Evolutionary conservation across 2,329 filamentous ascomycete genomes (phyloP).

Genomic region (Diplocarpon mali): DNA sequence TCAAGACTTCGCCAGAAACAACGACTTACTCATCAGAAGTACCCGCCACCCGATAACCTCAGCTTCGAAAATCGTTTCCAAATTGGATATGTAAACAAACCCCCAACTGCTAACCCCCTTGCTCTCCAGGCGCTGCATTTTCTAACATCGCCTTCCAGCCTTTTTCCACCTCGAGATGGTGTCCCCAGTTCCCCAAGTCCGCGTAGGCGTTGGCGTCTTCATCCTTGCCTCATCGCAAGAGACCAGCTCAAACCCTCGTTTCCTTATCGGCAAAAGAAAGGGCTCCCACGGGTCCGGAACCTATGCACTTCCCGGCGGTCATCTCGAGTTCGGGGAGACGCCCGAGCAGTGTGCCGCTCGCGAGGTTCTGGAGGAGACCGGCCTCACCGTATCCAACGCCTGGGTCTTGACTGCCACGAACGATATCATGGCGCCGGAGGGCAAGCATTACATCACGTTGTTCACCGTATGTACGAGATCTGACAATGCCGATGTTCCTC

Average conservation of each 20-base stretch:
- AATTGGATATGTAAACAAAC: too few species aligned
- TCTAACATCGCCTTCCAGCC: too few species aligned
- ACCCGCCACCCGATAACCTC: too few species aligned
- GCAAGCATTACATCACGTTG: slow-evolving; percentile 65
- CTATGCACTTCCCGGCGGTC: slow-evolving; percentile 62
- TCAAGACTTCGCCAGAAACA: too few species aligned
- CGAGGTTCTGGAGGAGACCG: slow-evolving; percentile 63
- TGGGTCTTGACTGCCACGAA: slow-evolving; percentile 54
- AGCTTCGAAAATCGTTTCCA: too few species aligned
- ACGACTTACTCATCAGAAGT: too few species aligned
- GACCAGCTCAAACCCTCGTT: slow-evolving; percentile 5
- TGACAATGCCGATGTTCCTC: slow-evolving; percentile 37
- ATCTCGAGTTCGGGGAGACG: slow-evolving; percentile 59
- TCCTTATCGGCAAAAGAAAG: slow-evolving; percentile 14
- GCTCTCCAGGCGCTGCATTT: too few species aligned
- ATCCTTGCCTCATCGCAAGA: slow-evolving; percentile 9
- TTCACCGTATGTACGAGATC: slow-evolving; percentile 47
- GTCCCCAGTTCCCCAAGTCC: slow-evolving; percentile 10
- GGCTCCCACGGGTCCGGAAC: slow-evolving; percentile 32
- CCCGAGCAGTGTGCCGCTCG: slow-evolving; percentile 51
- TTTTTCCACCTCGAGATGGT: too few species aligned
- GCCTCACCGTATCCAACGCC: slow-evolving; percentile 40
- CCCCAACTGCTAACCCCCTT: too few species aligned
- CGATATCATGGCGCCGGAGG: slow-evolving; percentile 46
- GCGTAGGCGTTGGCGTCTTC: slow-evolving; percentile 15